Evolutionary conservation across 73 alveolate genomes (phyloP).

Genomic region (Vitrella brassicaformis): DNA sequence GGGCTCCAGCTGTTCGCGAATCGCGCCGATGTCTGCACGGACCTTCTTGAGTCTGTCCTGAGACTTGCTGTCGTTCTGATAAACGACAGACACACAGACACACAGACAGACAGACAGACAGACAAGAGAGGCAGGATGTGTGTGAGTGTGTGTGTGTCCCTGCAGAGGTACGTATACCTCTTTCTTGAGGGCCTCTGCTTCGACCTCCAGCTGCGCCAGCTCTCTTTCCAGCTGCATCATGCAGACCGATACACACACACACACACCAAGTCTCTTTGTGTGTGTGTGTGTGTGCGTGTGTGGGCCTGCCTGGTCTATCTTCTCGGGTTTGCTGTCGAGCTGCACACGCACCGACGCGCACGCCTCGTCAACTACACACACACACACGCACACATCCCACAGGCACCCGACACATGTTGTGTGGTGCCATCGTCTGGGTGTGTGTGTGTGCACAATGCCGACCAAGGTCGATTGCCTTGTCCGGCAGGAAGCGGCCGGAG

Average conservation of each 20-base stretch:
- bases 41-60: too few relatives aligned
- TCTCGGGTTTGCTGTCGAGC: slow-evolving; percentile 20
- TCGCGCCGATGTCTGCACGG: too few relatives aligned
- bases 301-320: not conserved
- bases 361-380: slow-evolving; percentile 34
- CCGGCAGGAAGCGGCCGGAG: slow-evolving; percentile 15
- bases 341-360: slow-evolving; percentile 27
- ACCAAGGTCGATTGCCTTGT: slow-evolving; percentile 5
- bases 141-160: not conserved
- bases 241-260: too few relatives aligned
- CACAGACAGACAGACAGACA: not conserved
- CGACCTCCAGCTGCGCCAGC: not conserved
- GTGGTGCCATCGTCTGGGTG: too few relatives aligned
- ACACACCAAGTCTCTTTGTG: too few relatives aligned
- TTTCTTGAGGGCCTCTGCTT: slow-evolving; percentile 16
- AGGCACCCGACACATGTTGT: too few relatives aligned
- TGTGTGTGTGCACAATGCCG: too few relatives aligned
- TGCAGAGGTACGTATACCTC: slow-evolving; percentile 4
- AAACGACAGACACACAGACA: not conserved
- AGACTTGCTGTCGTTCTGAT: too few relatives aligned
- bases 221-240: not conserved
- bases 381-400: too few relatives aligned
- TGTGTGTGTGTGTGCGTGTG: too few relatives aligned
- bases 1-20: too few relatives aligned
- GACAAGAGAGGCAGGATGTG: not conserved